A percentile compares a stretch with the other conserved stretches of the same genome.
phyloP scores from a whole-genome alignment of 2,329 filamentous ascomycete genomes.

The Aspergillus jensenii region DNA sequence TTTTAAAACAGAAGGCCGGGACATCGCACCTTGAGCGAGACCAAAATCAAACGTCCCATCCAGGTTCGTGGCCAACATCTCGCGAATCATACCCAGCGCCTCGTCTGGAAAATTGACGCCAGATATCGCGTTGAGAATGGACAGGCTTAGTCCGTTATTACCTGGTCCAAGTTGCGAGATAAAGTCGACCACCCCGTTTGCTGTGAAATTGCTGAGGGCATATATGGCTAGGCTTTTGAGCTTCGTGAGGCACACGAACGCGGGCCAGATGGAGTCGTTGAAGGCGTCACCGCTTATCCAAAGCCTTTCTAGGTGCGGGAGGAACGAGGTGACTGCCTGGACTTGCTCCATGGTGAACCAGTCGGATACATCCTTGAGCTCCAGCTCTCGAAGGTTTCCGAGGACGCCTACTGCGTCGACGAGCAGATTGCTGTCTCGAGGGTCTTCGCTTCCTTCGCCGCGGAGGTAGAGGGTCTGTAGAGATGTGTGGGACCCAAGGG shows the following conservation, averaged over 20 bases:
- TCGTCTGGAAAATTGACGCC: slow-evolving; percentile 24
- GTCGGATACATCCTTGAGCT: slow-evolving; percentile 36
- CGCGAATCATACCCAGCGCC: slow-evolving; percentile 29
- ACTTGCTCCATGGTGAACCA: slow-evolving; percentile 33
- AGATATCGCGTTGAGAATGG: slow-evolving; percentile 27
- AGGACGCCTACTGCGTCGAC: slow-evolving; percentile 30
- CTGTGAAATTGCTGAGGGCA: slow-evolving; percentile 34
- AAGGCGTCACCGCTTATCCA: slow-evolving; percentile 33
- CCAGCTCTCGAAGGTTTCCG: slow-evolving; percentile 29
- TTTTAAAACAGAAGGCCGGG: background rate
- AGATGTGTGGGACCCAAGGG: slow-evolving; percentile 26
- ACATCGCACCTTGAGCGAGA: slow-evolving; percentile 18
- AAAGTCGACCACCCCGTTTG: slow-evolving; percentile 32
- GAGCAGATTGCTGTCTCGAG: slow-evolving; percentile 28
- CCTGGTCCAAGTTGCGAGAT: slow-evolving; percentile 26
- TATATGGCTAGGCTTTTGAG: slow-evolving; percentile 31
- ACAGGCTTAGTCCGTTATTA: slow-evolving; percentile 31
- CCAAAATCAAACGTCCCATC: slow-evolving; percentile 28
- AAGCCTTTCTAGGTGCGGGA: slow-evolving; percentile 33
- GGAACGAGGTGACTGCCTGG: slow-evolving; percentile 24
- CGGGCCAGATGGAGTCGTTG: slow-evolving; percentile 25
- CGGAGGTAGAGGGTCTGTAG: slow-evolving; percentile 31
- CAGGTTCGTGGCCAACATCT: slow-evolving; percentile 21
- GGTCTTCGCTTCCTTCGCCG: slow-evolving; percentile 27
- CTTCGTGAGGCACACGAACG: slow-evolving; percentile 27